phyloP scores from a whole-genome alignment of 441 rosid genomes.

The Flueggea neowawraea region DNA sequence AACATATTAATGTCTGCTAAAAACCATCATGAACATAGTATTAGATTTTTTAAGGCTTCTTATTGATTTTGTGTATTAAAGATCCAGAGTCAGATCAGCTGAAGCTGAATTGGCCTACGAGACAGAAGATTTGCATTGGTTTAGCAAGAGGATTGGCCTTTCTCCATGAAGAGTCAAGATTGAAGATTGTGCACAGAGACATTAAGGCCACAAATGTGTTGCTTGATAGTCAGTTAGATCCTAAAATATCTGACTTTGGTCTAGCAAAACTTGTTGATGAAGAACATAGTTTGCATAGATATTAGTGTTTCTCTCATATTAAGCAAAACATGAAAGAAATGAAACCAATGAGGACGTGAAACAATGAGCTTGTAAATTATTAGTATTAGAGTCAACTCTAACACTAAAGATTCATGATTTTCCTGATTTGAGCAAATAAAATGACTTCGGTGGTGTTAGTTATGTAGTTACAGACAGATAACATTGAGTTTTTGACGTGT shows the following conservation, averaged over 20 bases:
- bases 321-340: too few species aligned
- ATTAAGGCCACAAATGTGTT: conserved; percentile 46
- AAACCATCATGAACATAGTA: neutral
- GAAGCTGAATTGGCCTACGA: conserved; percentile 39
- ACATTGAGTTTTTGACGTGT: too few species aligned
- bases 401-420: too few species aligned
- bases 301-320: too few species aligned
- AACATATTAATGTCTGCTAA: too few species aligned
- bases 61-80: neutral
- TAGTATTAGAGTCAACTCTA: too few species aligned
- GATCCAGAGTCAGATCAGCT: conserved; percentile 29
- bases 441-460: too few species aligned
- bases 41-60: neutral
- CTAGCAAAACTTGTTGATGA: conserved; percentile 45
- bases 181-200: conserved; percentile 57
- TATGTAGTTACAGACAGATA: too few species aligned
- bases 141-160: conserved; percentile 47
- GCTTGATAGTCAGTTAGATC: conserved; percentile 33
- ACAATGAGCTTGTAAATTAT: too few species aligned
- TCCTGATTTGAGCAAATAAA: too few species aligned
- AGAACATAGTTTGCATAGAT: conserved; percentile 20
- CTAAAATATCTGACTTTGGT: conserved; percentile 51
- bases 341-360: too few species aligned
- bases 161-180: conserved; percentile 52
- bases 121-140: conserved; percentile 36